These are phyloP conservation scores for Cladosporium sp. DNA, from an alignment of 2,329 filamentous ascomycete genomes.

Conservation along the genomic window DNA sequence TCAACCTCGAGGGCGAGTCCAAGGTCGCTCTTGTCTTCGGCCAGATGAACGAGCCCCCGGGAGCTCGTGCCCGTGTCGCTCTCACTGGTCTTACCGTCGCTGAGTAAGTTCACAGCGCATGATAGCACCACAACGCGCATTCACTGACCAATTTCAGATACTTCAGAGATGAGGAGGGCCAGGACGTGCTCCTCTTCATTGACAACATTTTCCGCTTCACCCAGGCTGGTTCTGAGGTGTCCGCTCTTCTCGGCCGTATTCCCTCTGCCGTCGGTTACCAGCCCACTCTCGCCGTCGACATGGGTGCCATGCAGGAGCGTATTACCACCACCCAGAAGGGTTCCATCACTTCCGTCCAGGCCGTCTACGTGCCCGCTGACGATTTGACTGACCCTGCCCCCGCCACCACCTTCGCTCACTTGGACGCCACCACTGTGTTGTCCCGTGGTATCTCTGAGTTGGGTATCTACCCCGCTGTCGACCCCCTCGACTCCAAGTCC, in stretches of 20 bases:
- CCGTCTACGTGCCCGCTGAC: constrained; percentile 99
- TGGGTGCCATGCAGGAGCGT: constrained; percentile 99
- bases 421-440: constrained; percentile 99
- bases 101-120: constrained; percentile 38
- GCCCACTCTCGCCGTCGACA: constrained; percentile 95
- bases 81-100: constrained; percentile 64
- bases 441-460: constrained; percentile 99
- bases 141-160: constrained; percentile 55
- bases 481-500: constrained; percentile 98
- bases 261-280: constrained; percentile 99
- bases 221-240: constrained; percentile 99
- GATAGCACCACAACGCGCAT: constrained; percentile 33
- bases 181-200: constrained; percentile 87
- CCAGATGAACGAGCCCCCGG: constrained; percentile 99
- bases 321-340: constrained; percentile 99
- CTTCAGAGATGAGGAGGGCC: constrained; percentile 63
- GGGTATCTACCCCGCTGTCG: constrained; percentile 99
- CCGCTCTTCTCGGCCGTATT: constrained; percentile 97
- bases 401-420: constrained; percentile 98
- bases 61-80: constrained; percentile 99
- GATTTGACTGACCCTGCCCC: constrained; percentile 99
- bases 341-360: constrained; percentile 99
- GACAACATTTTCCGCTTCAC: constrained; percentile 99
- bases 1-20: constrained; percentile 97
- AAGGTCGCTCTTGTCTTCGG: constrained; percentile 99